phyloP scores from a whole-genome alignment of 306 rosid species.

The Citrullus colocynthis region DNA sequence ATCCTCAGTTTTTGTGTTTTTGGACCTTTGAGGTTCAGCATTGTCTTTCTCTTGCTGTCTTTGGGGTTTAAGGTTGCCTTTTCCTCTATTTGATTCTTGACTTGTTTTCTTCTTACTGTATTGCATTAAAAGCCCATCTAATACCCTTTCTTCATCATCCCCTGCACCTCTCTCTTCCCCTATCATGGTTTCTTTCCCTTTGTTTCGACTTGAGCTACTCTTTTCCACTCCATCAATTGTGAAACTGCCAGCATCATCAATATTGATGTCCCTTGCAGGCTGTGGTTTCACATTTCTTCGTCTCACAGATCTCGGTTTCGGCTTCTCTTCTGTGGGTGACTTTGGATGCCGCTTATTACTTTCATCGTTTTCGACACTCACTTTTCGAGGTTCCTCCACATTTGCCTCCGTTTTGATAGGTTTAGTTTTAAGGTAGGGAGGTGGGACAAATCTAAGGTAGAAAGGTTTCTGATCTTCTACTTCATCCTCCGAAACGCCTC shows the following conservation, averaged over 20 bases:
- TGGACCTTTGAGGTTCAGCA: constrained; percentile 2
- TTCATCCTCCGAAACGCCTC: constrained; percentile 44
- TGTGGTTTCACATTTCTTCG: constrained; percentile 25
- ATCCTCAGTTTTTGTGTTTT: constrained; percentile 5
- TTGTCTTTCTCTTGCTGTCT: constrained; percentile 4
- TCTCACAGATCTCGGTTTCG: constrained; percentile 58
- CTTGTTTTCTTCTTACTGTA: constrained; percentile 23
- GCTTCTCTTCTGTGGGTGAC: constrained; percentile 19
- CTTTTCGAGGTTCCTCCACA: constrained; percentile 14
- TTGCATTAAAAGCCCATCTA: constrained; percentile 26
- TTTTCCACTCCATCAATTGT: neutral
- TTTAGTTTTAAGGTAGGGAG: constrained; percentile 54
- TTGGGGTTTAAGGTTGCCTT: neutral
- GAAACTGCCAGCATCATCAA: neutral
- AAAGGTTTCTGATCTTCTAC: constrained; percentile 30
- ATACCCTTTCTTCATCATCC: constrained; percentile 14
- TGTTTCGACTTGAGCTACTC: neutral
- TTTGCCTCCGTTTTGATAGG: constrained; percentile 15
- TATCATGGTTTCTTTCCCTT: neutral
- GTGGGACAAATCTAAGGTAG: constrained; percentile 24
- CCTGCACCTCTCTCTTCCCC: neutral
- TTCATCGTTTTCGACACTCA: constrained; percentile 14
- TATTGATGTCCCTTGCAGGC: constrained; percentile 6
- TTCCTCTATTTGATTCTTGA: constrained; percentile 10
- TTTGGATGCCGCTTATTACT: neutral